phyloP scores from a whole-genome alignment of 2,329 filamentous ascomycete species.

The Penicillium italicum region DNA sequence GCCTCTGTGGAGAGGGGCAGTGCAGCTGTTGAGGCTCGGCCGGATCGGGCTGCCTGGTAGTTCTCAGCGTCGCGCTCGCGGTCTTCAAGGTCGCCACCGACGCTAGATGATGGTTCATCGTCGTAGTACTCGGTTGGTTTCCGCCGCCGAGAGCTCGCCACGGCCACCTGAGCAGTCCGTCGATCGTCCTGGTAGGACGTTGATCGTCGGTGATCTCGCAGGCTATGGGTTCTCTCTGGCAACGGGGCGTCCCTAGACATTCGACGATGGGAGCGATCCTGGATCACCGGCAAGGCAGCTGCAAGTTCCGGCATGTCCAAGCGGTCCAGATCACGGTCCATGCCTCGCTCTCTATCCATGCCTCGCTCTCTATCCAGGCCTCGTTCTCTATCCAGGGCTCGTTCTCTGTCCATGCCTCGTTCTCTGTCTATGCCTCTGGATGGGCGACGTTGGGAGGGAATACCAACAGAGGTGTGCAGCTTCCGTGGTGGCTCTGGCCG shows the following conservation, averaged over 20 bases:
- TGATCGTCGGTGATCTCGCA: constrained; percentile 28
- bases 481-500: constrained; percentile 26
- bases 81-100: constrained; percentile 33
- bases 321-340: constrained; percentile 12
- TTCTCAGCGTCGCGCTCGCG: constrained; percentile 38
- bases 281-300: constrained; percentile 33
- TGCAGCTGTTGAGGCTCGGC: constrained; percentile 18
- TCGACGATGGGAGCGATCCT: constrained; percentile 31
- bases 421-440: constrained; percentile 31
- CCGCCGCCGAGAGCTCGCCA: constrained; percentile 36
- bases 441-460: constrained; percentile 29
- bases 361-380: no score
- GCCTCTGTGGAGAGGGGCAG: constrained; percentile 36
- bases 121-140: constrained; percentile 33
- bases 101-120: constrained; percentile 13
- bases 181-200: constrained; percentile 33
- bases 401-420: no score
- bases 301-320: constrained; percentile 35
- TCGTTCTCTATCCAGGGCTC: no score
- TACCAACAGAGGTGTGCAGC: background rate
- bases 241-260: constrained; percentile 30
- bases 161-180: constrained; percentile 31
- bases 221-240: constrained; percentile 36
- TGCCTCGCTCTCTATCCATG: no score
- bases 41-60: constrained; percentile 38